Evolutionary conservation across 176 grass and related monocot genomes (phyloP).

Genomic region (Calamus simplicifolius): DNA sequence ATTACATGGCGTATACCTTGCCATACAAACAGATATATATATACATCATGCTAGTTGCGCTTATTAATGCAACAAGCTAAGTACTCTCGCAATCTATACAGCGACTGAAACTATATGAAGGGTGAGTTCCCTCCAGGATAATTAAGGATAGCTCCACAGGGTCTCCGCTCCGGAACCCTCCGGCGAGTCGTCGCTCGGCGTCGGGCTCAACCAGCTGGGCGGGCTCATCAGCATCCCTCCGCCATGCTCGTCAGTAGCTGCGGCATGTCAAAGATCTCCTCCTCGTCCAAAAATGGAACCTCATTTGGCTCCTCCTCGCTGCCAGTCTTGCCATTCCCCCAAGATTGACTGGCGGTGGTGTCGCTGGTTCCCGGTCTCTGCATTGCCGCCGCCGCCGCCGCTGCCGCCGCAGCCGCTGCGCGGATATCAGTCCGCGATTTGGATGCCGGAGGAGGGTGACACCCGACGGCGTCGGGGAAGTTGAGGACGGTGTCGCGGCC

Average conservation of each 20-base stretch:
- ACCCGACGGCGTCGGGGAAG: conserved; percentile 28
- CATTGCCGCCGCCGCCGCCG: background rate
- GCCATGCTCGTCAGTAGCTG: conserved; percentile 60
- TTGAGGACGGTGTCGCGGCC: conserved; percentile 54
- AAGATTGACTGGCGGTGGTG: too few species aligned
- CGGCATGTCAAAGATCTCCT: conserved; percentile 72
- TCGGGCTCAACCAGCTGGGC: conserved; percentile 28
- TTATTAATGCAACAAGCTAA: too few species aligned
- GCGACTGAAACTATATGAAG: too few species aligned
- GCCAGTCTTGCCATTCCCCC: too few species aligned
- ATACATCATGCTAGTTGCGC: too few species aligned
- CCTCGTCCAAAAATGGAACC: conserved; percentile 40
- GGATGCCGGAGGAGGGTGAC: conserved; percentile 27
- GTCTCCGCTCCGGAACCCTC: conserved; percentile 21
- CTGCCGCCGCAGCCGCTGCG: conserved; percentile 4
- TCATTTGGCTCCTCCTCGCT: background rate
- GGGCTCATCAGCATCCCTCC: conserved; percentile 90
- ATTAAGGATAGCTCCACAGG: conserved; percentile 64
- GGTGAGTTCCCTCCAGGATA: too few species aligned
- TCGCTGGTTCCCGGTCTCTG: too few species aligned
- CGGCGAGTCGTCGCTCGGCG: background rate
- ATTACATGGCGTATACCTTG: too few species aligned
- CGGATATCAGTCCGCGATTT: conserved; percentile 46
- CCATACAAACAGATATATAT: too few species aligned
- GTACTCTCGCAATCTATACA: too few species aligned